Conservation (phyloP, 2,329 filamentous ascomycete genomes). For the Nothophaeocryptopus gaeumannii region DNA sequence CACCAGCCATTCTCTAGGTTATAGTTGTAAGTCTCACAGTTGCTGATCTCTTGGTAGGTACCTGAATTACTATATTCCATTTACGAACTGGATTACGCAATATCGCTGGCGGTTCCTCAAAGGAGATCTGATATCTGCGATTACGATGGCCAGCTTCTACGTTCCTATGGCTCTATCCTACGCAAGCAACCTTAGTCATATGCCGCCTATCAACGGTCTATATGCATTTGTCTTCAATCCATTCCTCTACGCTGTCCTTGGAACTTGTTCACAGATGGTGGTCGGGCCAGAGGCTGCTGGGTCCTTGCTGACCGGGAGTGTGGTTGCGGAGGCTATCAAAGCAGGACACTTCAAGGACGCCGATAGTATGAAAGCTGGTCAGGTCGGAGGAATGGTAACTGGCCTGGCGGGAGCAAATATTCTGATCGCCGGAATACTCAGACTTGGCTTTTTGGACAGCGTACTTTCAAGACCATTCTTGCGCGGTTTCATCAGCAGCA, state of each 20-base stretch:
- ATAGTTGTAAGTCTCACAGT: slow-evolving; percentile 5
- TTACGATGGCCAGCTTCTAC: slow-evolving; percentile 99
- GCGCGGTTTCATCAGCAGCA: slow-evolving; percentile 92
- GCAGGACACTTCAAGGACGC: slow-evolving; percentile 63
- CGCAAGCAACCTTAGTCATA: slow-evolving; percentile 85
- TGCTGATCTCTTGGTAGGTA: slow-evolving; percentile 59
- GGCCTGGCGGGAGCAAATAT: slow-evolving; percentile 86
- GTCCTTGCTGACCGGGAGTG: slow-evolving; percentile 82
- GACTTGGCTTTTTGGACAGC: slow-evolving; percentile 89
- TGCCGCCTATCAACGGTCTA: slow-evolving; percentile 88
- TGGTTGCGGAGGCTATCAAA: slow-evolving; percentile 75
- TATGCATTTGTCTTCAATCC: slow-evolving; percentile 95
- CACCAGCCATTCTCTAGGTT: background rate
- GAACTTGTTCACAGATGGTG: slow-evolving; percentile 88
- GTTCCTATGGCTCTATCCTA: slow-evolving; percentile 95
- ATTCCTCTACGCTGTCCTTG: slow-evolving; percentile 83
- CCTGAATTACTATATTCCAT: slow-evolving; percentile 87
- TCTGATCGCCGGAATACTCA: slow-evolving; percentile 77
- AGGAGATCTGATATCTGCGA: slow-evolving; percentile 80
- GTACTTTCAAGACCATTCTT: slow-evolving; percentile 90
- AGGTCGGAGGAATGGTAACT: slow-evolving; percentile 82
- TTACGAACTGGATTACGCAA: slow-evolving; percentile 84
- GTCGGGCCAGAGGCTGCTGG: slow-evolving; percentile 94
- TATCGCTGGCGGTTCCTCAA: slow-evolving; percentile 79
- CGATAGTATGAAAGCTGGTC: slow-evolving; percentile 69